Evolutionary conservation across 805 yeast species (phyloP), one percentile per base, ranked within the genome.

Genomic region (Jamesozyma rosinii): DNA sequence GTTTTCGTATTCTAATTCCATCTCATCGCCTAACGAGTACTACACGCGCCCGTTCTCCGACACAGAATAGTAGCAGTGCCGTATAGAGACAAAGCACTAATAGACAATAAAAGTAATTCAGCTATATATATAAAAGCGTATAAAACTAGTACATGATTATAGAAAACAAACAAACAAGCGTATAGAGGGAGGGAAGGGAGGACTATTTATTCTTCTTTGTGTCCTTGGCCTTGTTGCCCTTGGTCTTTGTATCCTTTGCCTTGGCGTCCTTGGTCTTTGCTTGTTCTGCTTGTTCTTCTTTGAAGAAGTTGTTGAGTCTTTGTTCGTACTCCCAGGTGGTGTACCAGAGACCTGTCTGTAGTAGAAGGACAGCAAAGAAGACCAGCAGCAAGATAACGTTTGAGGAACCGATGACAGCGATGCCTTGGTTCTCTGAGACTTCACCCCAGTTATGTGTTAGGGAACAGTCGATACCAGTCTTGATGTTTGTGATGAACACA

Each of bases 351-450:
- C 97, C 97, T 42, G 76, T 79, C 68, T 92, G 97, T 52, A 92
- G 73, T 9, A 84, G 71, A 35, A 88, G 65, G n/a, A 88, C 83
- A 50, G 96, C 97, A 19, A 77, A 58, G 41, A 89, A 68, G 15
- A 83, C 70, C 42, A 86, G 61, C 8, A 83, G 76, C 51, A 85
- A 71, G 71, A 90, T 81, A 32, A 82, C 74, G 64, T 82, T 81
- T 24, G 92, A 80, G 4, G 97, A 97, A 34, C 92, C 96, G 57
- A 92, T 76, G 33, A 92, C 95, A 50, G 85, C 86, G 55, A 90
- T 66, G 26, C 97, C 97, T 19, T 95, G 85, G 47, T 72, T 71
- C 60, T 75, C 78, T 55, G 84, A 85, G 40, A 92, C 95, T 41
- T 90, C 97, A 51, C 96, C 97, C 97, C 97, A 90, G 47, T 77